These are phyloP conservation scores for Colletotrichum ledebouriae DNA, from an alignment of 2,329 filamentous ascomycete genomes.

Conservation along the genomic window DNA sequence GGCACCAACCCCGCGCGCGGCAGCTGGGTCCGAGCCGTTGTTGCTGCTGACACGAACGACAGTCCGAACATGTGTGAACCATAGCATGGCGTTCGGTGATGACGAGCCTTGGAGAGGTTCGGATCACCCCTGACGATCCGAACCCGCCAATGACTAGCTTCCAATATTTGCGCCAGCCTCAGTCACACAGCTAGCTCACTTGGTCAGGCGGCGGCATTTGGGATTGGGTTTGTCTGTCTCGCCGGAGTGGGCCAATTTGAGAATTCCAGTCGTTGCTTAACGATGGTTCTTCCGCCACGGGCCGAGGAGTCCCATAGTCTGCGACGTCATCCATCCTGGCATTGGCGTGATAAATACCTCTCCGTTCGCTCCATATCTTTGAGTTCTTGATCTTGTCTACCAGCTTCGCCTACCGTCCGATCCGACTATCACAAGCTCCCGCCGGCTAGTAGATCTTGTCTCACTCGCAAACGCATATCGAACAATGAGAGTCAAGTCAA, in stretches of 20 bases:
- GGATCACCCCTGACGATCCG: constrained; percentile 29
- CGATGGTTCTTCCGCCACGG: constrained; percentile 1
- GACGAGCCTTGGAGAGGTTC: not conserved
- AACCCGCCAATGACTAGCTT: not conserved
- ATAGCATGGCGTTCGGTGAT: not conserved
- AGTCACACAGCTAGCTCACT: not conserved
- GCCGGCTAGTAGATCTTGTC: not conserved
- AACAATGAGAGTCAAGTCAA: constrained; percentile 27
- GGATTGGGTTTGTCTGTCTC: not conserved
- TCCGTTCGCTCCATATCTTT: not conserved
- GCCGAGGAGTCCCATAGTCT: not conserved
- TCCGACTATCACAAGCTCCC: not conserved
- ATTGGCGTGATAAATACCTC: constrained; percentile 30
- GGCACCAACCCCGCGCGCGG: constrained; percentile 17
- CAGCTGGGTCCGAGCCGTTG: not conserved
- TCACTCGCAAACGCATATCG: not conserved
- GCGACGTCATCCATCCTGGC: constrained; percentile 10
- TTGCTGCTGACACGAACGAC: not conserved
- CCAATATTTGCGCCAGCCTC: not conserved
- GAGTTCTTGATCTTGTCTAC: not conserved
- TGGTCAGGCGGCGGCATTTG: not conserved
- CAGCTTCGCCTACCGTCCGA: not conserved
- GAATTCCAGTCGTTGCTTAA: not conserved
- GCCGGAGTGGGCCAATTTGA: constrained; percentile 4
- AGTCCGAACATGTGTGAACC: constrained; percentile 2